A percentile compares a stretch with the other conserved stretches of the same genome.
Evolutionary conservation across 345 rosid species (phyloP).

Genomic region (Eucalyptus erythrocorys): DNA sequence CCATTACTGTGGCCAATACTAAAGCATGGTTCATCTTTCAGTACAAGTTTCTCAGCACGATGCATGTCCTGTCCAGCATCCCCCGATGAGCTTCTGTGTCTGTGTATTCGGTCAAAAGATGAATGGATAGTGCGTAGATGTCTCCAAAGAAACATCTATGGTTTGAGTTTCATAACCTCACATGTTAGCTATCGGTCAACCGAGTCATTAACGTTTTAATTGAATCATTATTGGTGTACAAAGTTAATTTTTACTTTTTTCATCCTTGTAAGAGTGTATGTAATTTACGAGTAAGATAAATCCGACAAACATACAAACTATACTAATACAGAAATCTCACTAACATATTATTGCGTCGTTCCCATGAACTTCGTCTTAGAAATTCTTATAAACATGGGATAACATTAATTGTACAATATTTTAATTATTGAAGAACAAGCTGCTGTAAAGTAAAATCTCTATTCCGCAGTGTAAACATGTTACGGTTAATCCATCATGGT

Average conservation of each 20-base stretch:
- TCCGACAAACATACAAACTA: background rate
- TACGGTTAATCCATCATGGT: background rate
- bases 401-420: background rate
- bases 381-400: background rate
- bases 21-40: background rate
- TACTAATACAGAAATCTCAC: background rate
- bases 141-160: background rate
- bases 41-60: background rate
- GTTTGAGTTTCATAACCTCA: background rate
- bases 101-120: background rate
- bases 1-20: background rate
- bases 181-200: background rate
- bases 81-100: background rate
- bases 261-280: background rate
- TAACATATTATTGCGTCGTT: background rate
- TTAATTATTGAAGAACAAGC: background rate
- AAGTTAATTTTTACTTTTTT: background rate
- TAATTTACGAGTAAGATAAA: background rate
- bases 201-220: background rate
- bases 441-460: background rate
- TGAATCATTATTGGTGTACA: background rate
- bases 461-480: background rate
- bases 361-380: background rate
- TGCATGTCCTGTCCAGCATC: background rate
- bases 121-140: background rate